phyloP scores from a whole-genome alignment of 148 eudicot genomes.

The Silene uniflora region DNA sequence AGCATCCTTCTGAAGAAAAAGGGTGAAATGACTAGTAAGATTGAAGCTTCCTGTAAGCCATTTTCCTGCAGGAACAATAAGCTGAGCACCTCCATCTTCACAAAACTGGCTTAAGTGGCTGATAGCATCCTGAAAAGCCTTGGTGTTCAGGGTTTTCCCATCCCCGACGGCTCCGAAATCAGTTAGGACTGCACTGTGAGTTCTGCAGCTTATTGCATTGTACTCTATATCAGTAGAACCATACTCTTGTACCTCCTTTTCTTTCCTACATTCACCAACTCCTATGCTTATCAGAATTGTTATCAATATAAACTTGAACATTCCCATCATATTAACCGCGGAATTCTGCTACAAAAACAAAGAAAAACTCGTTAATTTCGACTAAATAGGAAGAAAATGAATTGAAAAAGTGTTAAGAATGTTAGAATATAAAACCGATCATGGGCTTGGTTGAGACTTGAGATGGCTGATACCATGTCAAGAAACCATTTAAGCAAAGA shows the following conservation, averaged over 20 bases:
- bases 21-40: conserved; percentile 88
- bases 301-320: conserved; percentile 3
- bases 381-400: conserved; percentile 7
- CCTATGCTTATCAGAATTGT: conserved; percentile 10
- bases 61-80: conserved; percentile 79
- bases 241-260: neutral
- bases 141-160: conserved; percentile 68
- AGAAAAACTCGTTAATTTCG: neutral
- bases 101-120: conserved; percentile 54
- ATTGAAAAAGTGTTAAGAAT: neutral
- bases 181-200: conserved; percentile 57
- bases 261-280: conserved; percentile 8
- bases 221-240: conserved; percentile 30
- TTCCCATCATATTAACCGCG: neutral
- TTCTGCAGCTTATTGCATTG: conserved; percentile 55
- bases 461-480: too few species aligned
- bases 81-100: conserved; percentile 67
- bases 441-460: too few species aligned
- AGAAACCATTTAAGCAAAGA: too few species aligned
- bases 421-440: too few species aligned
- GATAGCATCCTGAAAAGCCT: conserved; percentile 67
- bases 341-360: too few species aligned
- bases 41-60: conserved; percentile 99
- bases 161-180: conserved; percentile 94
- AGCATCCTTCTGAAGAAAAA: conserved; percentile 78